Evolutionary conservation across 441 rosid genomes (phyloP).

Genomic region (Jatropha podagrica): DNA sequence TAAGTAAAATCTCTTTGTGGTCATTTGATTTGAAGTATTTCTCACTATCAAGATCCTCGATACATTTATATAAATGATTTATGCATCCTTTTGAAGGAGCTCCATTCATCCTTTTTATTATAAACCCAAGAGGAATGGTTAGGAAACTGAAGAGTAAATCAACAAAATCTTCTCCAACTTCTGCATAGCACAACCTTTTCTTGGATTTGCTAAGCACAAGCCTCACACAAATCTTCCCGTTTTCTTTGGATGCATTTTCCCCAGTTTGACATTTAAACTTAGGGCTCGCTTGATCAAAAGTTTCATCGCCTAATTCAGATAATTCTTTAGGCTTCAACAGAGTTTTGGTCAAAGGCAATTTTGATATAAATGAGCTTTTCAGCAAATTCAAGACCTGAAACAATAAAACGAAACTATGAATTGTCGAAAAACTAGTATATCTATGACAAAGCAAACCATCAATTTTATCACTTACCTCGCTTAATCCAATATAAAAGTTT

Average conservation of each 20-base stretch:
- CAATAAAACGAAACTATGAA: background rate
- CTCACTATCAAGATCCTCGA: slow-evolving; percentile 20
- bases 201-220: slow-evolving; percentile 29
- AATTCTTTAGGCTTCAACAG: slow-evolving; percentile 5
- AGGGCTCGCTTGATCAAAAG: background rate
- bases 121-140: slow-evolving; percentile 27
- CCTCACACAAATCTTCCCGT: slow-evolving; percentile 18
- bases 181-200: slow-evolving; percentile 25
- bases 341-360: slow-evolving; percentile 21
- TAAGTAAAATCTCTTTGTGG: slow-evolving; percentile 16
- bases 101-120: slow-evolving; percentile 12
- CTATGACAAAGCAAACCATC: background rate
- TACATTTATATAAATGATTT: slow-evolving; percentile 22
- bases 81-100: background rate
- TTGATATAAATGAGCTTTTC: slow-evolving; percentile 20
- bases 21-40: slow-evolving; percentile 16
- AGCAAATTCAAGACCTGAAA: slow-evolving; percentile 28
- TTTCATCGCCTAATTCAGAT: background rate
- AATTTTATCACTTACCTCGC: background rate
- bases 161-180: slow-evolving; percentile 28
- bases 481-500: background rate
- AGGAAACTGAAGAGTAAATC: slow-evolving; percentile 33
- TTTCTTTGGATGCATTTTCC: background rate
- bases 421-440: background rate
- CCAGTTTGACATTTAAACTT: background rate